Evolutionary conservation across 2,329 filamentous ascomycete species (phyloP).

Genomic region (Drechslerella coelobrocha): DNA sequence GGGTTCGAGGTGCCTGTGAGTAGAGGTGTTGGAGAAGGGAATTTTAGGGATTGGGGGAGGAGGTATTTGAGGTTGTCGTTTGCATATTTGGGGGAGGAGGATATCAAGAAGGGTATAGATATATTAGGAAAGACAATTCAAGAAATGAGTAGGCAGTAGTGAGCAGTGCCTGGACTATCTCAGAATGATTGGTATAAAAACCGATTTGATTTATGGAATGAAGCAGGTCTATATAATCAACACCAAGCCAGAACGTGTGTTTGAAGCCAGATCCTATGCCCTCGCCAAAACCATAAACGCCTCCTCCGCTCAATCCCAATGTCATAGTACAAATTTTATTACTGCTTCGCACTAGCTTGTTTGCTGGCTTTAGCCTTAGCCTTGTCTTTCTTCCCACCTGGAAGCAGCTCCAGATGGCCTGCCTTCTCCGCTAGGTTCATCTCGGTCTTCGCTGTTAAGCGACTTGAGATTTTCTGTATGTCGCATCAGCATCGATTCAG

Average conservation of each 20-base stretch:
- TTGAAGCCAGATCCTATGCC: too few relatives aligned
- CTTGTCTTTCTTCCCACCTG: conserved; percentile 70
- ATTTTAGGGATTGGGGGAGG: conserved; percentile 52
- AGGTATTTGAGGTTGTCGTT: conserved; percentile 52
- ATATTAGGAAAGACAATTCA: conserved; percentile 49
- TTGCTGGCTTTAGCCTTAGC: conserved; percentile 51
- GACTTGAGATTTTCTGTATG: conserved; percentile 68
- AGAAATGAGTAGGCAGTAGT: conserved; percentile 29
- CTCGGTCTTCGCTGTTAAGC: conserved; percentile 71
- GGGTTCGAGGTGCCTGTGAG: conserved; percentile 68
- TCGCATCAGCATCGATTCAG: conserved; percentile 24
- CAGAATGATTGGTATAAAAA: too few relatives aligned
- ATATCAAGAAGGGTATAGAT: conserved; percentile 51
- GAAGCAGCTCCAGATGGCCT: conserved; percentile 73
- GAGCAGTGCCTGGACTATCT: too few relatives aligned
- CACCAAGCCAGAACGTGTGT: too few relatives aligned
- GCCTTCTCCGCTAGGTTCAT: conserved; percentile 70
- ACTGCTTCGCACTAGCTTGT: neutral
- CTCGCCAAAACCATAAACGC: too few relatives aligned
- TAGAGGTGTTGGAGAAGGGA: conserved; percentile 50
- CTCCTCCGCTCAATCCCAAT: too few relatives aligned
- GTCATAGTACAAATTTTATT: too few relatives aligned
- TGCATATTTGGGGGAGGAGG: conserved; percentile 52
- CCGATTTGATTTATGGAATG: too few relatives aligned
- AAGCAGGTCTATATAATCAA: neutral